phyloP scores from a whole-genome alignment of 1,284 basidiomycete genomes.

The Moesziomyces aphidis region DNA sequence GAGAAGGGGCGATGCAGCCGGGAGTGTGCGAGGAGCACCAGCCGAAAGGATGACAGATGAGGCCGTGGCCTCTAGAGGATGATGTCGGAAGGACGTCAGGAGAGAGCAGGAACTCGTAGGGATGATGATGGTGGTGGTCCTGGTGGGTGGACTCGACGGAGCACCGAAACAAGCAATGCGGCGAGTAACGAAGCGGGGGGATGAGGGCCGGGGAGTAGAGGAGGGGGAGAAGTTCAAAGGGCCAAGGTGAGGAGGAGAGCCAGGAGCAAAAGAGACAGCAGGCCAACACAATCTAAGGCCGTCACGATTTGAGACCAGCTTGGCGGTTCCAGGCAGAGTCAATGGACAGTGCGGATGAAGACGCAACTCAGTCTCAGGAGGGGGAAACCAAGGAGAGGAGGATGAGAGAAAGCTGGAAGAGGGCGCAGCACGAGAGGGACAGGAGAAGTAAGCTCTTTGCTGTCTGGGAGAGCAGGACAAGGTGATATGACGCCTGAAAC shows the following conservation, averaged over 20 bases:
- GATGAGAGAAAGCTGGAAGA: background rate
- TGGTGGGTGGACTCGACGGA: background rate
- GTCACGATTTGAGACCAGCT: background rate
- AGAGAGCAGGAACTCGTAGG: constrained; percentile 1
- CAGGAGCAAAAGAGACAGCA: background rate
- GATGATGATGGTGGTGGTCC: constrained; percentile 10
- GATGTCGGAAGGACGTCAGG: background rate
- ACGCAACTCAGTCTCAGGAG: background rate
- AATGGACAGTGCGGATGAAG: background rate
- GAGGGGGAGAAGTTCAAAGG: constrained; percentile 24
- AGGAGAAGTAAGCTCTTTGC: constrained; percentile 1
- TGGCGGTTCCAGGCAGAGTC: background rate
- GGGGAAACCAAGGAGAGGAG: background rate
- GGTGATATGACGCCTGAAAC: constrained; percentile 11
- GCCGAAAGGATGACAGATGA: constrained; percentile 15
- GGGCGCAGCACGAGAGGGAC: background rate
- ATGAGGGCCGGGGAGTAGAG: background rate
- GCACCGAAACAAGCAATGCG: constrained; percentile 8
- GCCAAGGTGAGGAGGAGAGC: background rate
- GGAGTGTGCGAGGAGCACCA: constrained; percentile 20
- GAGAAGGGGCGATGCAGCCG: constrained; percentile 2
- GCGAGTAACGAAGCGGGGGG: background rate
- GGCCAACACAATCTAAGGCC: background rate
- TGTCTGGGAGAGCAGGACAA: background rate
- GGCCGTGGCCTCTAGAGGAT: background rate